Conservation (phyloP, 192 early-diverging fungal genomes). For the Gaertneriomyces semiglobifer region DNA sequence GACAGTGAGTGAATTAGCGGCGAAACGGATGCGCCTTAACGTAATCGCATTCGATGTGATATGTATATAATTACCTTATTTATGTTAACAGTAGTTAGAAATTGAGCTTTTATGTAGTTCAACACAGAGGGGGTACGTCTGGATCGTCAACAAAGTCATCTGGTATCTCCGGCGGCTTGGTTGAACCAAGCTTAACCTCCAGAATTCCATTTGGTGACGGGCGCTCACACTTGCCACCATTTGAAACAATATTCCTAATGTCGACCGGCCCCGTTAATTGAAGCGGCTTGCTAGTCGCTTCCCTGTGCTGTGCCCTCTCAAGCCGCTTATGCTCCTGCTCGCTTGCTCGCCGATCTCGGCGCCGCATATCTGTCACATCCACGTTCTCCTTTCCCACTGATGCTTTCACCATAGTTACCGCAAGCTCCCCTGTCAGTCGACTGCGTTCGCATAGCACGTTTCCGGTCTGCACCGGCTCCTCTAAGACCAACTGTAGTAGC, state of each 20-base stretch:
- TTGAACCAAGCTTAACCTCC: neutral
- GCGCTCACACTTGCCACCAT: constrained; percentile 1
- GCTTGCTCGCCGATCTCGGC: constrained; percentile 13
- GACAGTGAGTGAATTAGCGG: neutral
- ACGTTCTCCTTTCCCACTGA: constrained; percentile 9
- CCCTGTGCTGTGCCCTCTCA: neutral
- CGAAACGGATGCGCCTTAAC: too few relatives aligned
- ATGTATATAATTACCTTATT: too few relatives aligned
- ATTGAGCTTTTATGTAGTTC: constrained; percentile 4
- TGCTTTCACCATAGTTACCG: constrained; percentile 45
- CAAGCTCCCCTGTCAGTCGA: constrained; percentile 41
- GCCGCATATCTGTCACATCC: constrained; percentile 9
- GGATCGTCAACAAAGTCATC: constrained; percentile 56
- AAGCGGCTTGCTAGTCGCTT: constrained; percentile 12
- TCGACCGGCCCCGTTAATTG: constrained; percentile 15
- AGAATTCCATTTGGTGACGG: too few relatives aligned
- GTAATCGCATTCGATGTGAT: too few relatives aligned
- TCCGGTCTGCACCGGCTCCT: constrained; percentile 38
- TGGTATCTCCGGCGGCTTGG: constrained; percentile 1
- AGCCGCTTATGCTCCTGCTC: neutral
- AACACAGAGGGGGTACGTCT: constrained; percentile 53
- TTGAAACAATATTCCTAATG: constrained; percentile 22
- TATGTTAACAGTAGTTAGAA: too few relatives aligned
- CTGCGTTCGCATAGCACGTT: constrained; percentile 49
- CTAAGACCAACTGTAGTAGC: constrained; percentile 49